Evolutionary conservation across 805 yeast species (phyloP).

Genomic region (Spathaspora passalidarum): DNA sequence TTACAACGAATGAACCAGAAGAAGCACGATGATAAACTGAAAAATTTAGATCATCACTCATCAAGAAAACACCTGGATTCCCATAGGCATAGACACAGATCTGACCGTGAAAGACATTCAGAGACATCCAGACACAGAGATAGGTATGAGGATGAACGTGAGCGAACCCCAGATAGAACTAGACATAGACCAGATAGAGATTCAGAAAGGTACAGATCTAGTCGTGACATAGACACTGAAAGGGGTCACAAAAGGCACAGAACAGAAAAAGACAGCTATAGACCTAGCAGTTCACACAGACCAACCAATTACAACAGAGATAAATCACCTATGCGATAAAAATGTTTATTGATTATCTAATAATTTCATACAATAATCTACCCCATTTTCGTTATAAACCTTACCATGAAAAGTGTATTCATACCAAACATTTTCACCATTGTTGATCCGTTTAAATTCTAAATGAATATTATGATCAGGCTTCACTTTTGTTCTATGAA

Average conservation of each 20-base stretch:
- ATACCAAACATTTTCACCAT: slow-evolving; percentile 18
- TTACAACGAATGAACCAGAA: slow-evolving; percentile 4
- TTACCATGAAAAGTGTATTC: slow-evolving; percentile 20
- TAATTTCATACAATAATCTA: slow-evolving; percentile 10
- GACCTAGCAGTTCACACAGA: not conserved
- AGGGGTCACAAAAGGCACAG: not conserved
- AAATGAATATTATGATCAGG: slow-evolving; percentile 8
- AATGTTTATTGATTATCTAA: no score
- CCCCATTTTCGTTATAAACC: slow-evolving; percentile 19
- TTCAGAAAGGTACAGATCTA: not conserved
- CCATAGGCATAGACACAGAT: slow-evolving; percentile 10
- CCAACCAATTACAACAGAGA: not conserved
- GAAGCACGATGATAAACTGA: not conserved
- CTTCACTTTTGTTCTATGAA: slow-evolving; percentile 11
- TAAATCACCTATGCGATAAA: not conserved
- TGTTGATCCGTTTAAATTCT: slow-evolving; percentile 10
- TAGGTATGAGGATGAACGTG: slow-evolving; percentile 6
- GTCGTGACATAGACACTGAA: not conserved
- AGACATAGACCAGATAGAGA: not conserved
- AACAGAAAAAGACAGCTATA: not conserved
- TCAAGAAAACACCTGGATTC: not conserved
- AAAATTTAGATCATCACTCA: no score
- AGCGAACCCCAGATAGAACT: not conserved
- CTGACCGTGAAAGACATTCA: not conserved
- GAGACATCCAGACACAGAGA: slow-evolving; percentile 1